Percentiles rank a stretch among this genome's conserved stretches.
Conservation (phyloP, 2,329 filamentous ascomycete species). For the Pestalotiopsis sp. region DNA sequence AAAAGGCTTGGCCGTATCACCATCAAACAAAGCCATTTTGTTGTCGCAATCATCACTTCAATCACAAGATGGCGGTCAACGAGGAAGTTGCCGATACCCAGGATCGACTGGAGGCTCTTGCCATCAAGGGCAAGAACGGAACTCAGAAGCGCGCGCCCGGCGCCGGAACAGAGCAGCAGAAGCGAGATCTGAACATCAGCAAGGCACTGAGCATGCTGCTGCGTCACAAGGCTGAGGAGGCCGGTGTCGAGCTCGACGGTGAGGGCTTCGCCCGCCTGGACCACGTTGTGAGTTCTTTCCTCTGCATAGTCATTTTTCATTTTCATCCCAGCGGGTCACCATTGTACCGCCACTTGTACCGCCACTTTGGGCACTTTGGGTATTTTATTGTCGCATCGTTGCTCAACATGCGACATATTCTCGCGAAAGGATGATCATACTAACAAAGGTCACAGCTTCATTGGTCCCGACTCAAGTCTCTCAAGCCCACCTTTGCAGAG, state of each 20-base stretch:
- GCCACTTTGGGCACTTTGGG: too few species aligned
- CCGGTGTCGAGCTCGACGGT: slow-evolving; percentile 57
- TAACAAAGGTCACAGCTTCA: slow-evolving; percentile 43
- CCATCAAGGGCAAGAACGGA: slow-evolving; percentile 9
- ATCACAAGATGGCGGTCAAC: slow-evolving; percentile 4
- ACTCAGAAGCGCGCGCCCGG: slow-evolving; percentile 22
- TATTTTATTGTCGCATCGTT: too few species aligned
- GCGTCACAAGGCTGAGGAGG: slow-evolving; percentile 58
- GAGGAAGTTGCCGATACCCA: slow-evolving; percentile 16
- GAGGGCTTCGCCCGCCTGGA: slow-evolving; percentile 63
- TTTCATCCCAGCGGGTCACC: neutral
- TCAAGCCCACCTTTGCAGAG: slow-evolving; percentile 76
- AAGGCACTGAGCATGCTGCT: slow-evolving; percentile 57
- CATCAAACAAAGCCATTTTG: neutral
- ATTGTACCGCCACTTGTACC: too few species aligned
- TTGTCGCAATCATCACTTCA: neutral
- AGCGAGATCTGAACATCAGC: slow-evolving; percentile 52
- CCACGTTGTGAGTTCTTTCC: slow-evolving; percentile 53
- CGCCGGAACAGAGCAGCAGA: slow-evolving; percentile 32
- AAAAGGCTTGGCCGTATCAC: neutral
- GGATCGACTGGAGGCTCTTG: slow-evolving; percentile 15
- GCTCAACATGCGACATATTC: too few species aligned
- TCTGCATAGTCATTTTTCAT: slow-evolving; percentile 6
- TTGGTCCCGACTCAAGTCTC: slow-evolving; percentile 62
- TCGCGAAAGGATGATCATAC: neutral